phyloP scores from a whole-genome alignment of 257 asterid species.

The Leptodermis oblonga region DNA sequence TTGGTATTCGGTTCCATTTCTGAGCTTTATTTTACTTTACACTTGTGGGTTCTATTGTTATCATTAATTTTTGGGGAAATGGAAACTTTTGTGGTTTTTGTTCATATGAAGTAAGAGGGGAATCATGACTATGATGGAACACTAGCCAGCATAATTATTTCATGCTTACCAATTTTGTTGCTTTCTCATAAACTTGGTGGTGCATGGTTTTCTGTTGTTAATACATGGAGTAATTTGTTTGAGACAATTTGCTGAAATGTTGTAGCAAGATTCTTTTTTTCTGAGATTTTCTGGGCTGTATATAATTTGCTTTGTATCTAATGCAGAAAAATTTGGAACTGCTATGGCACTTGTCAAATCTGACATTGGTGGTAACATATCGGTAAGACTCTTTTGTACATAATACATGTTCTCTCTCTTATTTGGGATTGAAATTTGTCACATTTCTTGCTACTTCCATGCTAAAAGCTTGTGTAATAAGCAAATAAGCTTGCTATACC shows the following conservation, averaged over 20 bases:
- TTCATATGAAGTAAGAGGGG: not conserved
- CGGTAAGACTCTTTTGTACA: conserved; percentile 39
- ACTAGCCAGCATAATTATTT: not conserved
- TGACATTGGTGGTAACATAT: conserved; percentile 88
- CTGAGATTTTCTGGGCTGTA: not conserved
- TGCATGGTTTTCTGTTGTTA: not conserved
- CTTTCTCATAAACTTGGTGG: not conserved
- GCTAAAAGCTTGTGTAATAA: not conserved
- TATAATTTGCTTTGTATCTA: conserved; percentile 3
- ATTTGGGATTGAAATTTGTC: not conserved
- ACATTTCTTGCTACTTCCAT: not conserved
- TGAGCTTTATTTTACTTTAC: not conserved
- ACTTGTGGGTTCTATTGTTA: not conserved
- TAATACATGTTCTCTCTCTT: not conserved
- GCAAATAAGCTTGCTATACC: not conserved
- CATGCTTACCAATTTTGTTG: not conserved
- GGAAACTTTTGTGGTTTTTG: not conserved
- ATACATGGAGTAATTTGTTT: not conserved
- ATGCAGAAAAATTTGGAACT: conserved; percentile 90
- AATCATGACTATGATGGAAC: not conserved
- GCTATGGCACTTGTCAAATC: conserved; percentile 91
- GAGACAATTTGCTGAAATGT: conserved; percentile 1
- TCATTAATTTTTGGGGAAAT: not conserved
- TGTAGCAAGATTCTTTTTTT: not conserved
- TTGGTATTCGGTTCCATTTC: conserved; percentile 44